Evolutionary conservation across 345 rosid genomes (phyloP), one percentile per base, ranked within the genome.

Genomic region (Aethionema arabicum): DNA sequence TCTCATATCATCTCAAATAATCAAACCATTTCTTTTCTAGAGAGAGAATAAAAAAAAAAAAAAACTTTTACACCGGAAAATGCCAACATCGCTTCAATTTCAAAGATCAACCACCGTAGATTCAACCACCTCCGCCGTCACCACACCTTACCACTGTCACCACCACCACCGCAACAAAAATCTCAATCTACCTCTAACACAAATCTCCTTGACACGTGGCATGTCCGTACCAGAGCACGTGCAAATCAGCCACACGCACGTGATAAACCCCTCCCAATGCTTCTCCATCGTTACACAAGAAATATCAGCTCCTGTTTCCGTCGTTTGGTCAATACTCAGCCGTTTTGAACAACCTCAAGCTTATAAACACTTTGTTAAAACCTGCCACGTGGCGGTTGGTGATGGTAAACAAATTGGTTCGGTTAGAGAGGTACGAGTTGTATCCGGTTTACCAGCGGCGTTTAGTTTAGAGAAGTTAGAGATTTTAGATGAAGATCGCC

Each of bases 401-500:
- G 83, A 92, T 52, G 98, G 98, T 3, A 58, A 59, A 40, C 67
- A 66, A 21, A 86, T 86, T 0, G 98, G 98, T 0, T 79, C 80
- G 4, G 73, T 91, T 15, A 82, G 96, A 4, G 86, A 88, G 74
- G 80, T 88, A 30, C 79, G 63, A 45, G 96, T 92, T 43, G 80
- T 92, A 11, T 89, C 98, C 2, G 98, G 98, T 32, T 79, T 92
- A 5, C 96, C 98, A 0, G 98, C 96, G 0, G 79, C 52, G n/a
- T 77, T 74, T 32, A 88, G 96, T 85, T 75, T 75, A 39, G 98
- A 92, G 71, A 56, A 89, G 30, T 82, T 92, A 6, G 98, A 92
- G 80, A 82, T 92, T 61, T 82, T 89, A 6, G 98, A 92, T 49
- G 95, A 89, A 12, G 89, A 86, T 52, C 85, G 50, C 30, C 86